These are phyloP conservation scores for Venturia carpophila DNA, from an alignment of 2,329 filamentous ascomycete genomes.

Conservation along the genomic window DNA sequence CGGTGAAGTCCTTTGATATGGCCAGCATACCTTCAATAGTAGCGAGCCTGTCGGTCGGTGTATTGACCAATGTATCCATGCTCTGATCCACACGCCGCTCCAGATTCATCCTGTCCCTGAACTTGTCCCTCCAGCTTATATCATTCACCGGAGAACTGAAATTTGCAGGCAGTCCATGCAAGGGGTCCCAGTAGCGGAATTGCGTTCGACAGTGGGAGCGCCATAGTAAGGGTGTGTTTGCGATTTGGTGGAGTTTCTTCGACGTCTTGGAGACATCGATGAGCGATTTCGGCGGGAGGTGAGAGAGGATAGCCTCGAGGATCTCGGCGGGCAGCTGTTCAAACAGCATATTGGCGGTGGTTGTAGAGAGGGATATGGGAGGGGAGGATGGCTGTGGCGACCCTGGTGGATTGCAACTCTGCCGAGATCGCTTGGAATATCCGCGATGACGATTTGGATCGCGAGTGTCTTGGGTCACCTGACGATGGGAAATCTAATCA, in stretches of 20 bases:
- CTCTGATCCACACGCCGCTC: slow-evolving; percentile 21
- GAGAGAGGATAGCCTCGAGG: slow-evolving; percentile 66
- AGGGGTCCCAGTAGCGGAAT: slow-evolving; percentile 68
- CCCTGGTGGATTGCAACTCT: too few relatives aligned
- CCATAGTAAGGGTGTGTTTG: slow-evolving; percentile 72
- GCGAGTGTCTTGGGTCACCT: neutral
- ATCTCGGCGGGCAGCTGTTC: slow-evolving; percentile 63
- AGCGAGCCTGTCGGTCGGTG: slow-evolving; percentile 58
- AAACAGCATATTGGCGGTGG: neutral
- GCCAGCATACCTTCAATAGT: slow-evolving; percentile 32
- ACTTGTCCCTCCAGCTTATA: slow-evolving; percentile 62
- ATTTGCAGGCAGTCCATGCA: slow-evolving; percentile 29
- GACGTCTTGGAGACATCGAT: slow-evolving; percentile 52
- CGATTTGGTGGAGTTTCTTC: slow-evolving; percentile 55
- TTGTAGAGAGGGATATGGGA: neutral
- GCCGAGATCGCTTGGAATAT: neutral
- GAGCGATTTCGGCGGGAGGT: slow-evolving; percentile 45
- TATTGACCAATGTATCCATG: slow-evolving; percentile 28
- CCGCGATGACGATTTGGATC: neutral
- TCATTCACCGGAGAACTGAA: slow-evolving; percentile 41
- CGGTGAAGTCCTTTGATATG: slow-evolving; percentile 49
- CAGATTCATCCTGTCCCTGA: slow-evolving; percentile 27
- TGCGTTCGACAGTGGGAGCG: slow-evolving; percentile 59
- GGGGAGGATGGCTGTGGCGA: neutral
- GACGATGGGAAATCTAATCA: neutral